These are phyloP conservation scores for Achaetomium macrosporum DNA, from an alignment of 2,329 filamentous ascomycete species.

Conservation along the genomic window DNA sequence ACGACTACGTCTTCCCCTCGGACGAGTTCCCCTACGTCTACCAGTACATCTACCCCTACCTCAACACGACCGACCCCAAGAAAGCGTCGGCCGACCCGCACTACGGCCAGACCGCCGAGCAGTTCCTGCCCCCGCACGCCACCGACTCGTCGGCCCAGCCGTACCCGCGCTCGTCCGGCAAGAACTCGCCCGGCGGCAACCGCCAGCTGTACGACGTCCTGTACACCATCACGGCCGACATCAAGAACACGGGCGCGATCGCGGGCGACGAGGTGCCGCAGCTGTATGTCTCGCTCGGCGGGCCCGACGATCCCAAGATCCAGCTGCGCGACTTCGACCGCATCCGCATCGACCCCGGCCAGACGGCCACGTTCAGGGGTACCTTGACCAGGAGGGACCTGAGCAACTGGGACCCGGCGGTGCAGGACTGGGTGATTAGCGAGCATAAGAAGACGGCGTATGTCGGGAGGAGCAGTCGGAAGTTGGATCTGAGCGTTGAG, in stretches of 20 bases:
- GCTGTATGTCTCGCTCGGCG: conserved; percentile 76
- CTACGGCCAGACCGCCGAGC: conserved; percentile 52
- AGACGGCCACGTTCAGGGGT: conserved; percentile 58
- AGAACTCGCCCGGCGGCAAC: conserved; percentile 54
- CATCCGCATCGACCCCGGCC: conserved; percentile 64
- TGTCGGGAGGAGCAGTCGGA: conserved; percentile 51
- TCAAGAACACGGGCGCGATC: conserved; percentile 64
- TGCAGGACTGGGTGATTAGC: conserved; percentile 79
- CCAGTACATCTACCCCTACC: conserved; percentile 64
- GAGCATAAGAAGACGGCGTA: conserved; percentile 46
- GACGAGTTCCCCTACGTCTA: conserved; percentile 45
- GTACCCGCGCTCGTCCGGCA: conserved; percentile 43
- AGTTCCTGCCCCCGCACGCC: conserved; percentile 56
- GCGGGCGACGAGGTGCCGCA: conserved; percentile 68
- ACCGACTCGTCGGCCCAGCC: conserved; percentile 52
- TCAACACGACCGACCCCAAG: conserved; percentile 53
- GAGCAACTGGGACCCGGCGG: conserved; percentile 73
- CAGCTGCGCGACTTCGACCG: conserved; percentile 78
- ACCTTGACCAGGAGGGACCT: conserved; percentile 73
- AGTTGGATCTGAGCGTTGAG: conserved; percentile 35
- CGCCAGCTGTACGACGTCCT: conserved; percentile 60
- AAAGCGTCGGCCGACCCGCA: conserved; percentile 52
- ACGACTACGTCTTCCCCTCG: conserved; percentile 63
- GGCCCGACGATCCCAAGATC: conserved; percentile 60
- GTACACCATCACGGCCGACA: conserved; percentile 60